Conservation (phyloP, 139 green algal species). For the Chlorella sp. region DNA sequence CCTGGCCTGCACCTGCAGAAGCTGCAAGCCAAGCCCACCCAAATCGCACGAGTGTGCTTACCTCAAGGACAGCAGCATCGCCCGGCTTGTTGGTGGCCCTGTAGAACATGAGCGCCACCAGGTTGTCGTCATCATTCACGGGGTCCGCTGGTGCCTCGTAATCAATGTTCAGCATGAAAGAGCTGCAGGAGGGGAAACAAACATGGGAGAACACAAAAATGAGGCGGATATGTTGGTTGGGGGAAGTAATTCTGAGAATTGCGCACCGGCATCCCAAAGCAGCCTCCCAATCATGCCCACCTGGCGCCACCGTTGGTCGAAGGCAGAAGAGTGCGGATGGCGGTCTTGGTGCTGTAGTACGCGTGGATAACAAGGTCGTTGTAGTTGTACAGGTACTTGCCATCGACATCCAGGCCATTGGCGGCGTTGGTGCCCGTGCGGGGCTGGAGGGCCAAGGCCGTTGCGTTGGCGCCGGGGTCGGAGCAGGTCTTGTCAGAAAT, state of each 20-base stretch:
- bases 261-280: no score
- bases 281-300: no score
- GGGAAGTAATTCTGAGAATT: no score
- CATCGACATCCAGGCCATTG: no score
- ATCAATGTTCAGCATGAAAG: slow-evolving; percentile 5
- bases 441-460: no score
- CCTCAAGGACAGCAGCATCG: background rate
- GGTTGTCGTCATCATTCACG: background rate
- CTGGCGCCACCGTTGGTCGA: background rate
- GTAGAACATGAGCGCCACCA: background rate
- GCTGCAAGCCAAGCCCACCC: no score
- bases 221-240: no score
- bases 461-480: background rate
- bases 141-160: no score
- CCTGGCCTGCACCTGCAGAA: no score
- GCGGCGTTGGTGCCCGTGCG: no score
- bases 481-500: background rate
- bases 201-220: no score
- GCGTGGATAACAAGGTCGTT: background rate
- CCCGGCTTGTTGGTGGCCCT: background rate
- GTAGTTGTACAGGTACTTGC: background rate
- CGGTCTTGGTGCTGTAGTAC: background rate
- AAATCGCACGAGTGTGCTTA: background rate
- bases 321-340: slow-evolving; percentile 18
- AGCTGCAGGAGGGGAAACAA: background rate